These are phyloP conservation scores for Umbelopsis sp. DNA, from an alignment of 371 early-diverging fungal species.

Conservation along the genomic window DNA sequence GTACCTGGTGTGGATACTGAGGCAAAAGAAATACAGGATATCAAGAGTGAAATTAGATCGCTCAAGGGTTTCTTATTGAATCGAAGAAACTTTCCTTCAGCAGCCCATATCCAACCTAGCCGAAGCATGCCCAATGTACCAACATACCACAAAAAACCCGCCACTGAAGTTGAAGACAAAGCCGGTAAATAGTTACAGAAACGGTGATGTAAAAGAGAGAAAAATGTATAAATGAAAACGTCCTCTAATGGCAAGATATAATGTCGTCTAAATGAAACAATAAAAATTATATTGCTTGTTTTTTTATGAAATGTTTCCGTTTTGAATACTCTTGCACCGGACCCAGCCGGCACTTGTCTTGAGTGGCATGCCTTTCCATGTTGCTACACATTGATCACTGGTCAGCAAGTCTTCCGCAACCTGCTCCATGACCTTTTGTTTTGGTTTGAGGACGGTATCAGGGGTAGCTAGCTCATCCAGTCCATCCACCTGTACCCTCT, in stretches of 20 bases:
- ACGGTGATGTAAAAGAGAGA: not conserved
- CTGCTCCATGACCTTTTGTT: slow-evolving; percentile 59
- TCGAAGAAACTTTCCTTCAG: slow-evolving; percentile 35
- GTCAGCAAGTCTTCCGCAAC: slow-evolving; percentile 42
- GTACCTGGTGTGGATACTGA: slow-evolving; percentile 21
- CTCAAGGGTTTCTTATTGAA: slow-evolving; percentile 36
- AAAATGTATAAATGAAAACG: not conserved
- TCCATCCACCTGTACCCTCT: slow-evolving; percentile 46
- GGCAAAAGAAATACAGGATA: slow-evolving; percentile 40
- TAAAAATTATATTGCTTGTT: not conserved
- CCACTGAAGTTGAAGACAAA: not conserved
- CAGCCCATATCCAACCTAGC: slow-evolving; percentile 11
- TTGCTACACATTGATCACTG: slow-evolving; percentile 47
- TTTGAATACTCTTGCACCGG: slow-evolving; percentile 37
- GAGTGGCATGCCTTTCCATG: slow-evolving; percentile 53
- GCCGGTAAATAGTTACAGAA: not conserved
- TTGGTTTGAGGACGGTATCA: slow-evolving; percentile 54
- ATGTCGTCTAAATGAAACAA: not conserved
- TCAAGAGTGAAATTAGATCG: slow-evolving; percentile 39
- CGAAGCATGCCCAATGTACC: slow-evolving; percentile 7
- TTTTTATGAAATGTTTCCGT: slow-evolving; percentile 47
- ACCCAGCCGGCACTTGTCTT: slow-evolving; percentile 50
- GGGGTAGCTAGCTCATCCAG: slow-evolving; percentile 23
- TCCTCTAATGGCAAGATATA: not conserved
- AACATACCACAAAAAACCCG: not conserved